Conservation (phyloP, 2,329 filamentous ascomycete genomes). For the Colletotrichum incanum region DNA sequence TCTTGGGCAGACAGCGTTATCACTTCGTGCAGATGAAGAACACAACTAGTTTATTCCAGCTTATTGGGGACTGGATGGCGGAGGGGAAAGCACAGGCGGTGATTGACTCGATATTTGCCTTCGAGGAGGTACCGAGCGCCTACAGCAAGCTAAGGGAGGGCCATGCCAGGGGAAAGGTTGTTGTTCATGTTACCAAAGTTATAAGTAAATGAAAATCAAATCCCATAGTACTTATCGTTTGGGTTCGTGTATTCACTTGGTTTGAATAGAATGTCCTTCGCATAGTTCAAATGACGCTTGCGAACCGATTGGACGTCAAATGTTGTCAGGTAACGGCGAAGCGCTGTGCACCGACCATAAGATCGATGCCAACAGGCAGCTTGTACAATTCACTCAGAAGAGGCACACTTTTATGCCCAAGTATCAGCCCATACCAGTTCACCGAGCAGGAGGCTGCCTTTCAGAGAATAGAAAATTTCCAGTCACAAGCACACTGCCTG, state of each 20-base stretch:
- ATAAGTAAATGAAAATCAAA: background rate
- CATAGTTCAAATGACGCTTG: too few relatives aligned
- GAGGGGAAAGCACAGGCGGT: constrained; percentile 35
- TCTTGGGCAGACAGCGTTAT: constrained; percentile 1
- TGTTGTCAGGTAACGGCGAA: too few relatives aligned
- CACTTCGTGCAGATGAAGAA: constrained; percentile 40
- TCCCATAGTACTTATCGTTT: background rate
- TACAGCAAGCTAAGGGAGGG: constrained; percentile 46
- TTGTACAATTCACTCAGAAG: too few relatives aligned
- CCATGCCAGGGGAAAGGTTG: constrained; percentile 47
- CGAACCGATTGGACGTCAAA: too few relatives aligned
- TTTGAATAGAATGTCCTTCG: background rate
- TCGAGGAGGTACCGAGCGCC: constrained; percentile 46
- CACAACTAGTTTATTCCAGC: constrained; percentile 25
- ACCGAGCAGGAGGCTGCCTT: too few relatives aligned
- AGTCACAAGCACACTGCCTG: too few relatives aligned
- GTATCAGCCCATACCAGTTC: too few relatives aligned
- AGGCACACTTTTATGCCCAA: too few relatives aligned
- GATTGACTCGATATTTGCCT: constrained; percentile 44
- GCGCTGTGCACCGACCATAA: too few relatives aligned
- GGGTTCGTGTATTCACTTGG: too few relatives aligned
- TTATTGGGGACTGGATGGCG: constrained; percentile 47
- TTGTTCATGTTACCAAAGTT: constrained; percentile 40
- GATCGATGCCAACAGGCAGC: too few relatives aligned
- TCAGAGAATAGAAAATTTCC: too few relatives aligned